Evolutionary conservation across 1,139 yeast genomes (phyloP), one percentile per base, ranked within the genome.

Genomic region (Pichia inconspicua): DNA sequence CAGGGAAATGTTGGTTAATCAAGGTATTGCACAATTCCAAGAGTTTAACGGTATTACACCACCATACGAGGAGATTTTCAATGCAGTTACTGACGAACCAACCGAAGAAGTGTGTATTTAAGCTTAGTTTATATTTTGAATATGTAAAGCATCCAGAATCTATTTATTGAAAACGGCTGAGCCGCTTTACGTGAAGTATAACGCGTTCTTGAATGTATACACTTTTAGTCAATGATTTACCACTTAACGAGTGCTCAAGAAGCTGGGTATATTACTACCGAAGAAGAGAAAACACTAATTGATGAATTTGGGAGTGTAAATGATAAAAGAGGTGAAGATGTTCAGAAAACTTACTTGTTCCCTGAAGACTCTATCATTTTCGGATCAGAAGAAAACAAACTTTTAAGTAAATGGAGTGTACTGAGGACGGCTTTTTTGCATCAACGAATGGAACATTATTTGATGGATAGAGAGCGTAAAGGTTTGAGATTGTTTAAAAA

Each of bases 1-100:
- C 19, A 81, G 84, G 40, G 89, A 88, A 59, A 86, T 92, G 95
- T 75, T 92, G 56, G 88, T 89, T 25, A 82, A 85, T 66, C 97
- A 92, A 67, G 98, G 97, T 47, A 81, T 86, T 44, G 87, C 78
- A 53, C 97, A 92, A 67, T 89, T 90, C 64, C 70, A 75, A 55
- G 67, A 80, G 51, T 90, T 94, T 81, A 86, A 92, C 19, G 89
- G 90, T 0, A 67, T 74, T 50, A 69, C 60, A 36, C 82, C 89
- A 5, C 87, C 88, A 27, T 82, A 79, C 65, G 66, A 70, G 36
- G 75, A 73, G 15, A 73, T 83, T 45, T 79, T 75, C 57, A 71
- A 75, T 34, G 88, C 87, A 27, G 90, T 83, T 45, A 66, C 50
- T 34, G 41, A 54, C 2, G 61, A 58, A 27, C 55, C 45, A 32